Evolutionary conservation across 2,329 filamentous ascomycete species (phyloP).

Genomic region (Plenodomus lindquistii): DNA sequence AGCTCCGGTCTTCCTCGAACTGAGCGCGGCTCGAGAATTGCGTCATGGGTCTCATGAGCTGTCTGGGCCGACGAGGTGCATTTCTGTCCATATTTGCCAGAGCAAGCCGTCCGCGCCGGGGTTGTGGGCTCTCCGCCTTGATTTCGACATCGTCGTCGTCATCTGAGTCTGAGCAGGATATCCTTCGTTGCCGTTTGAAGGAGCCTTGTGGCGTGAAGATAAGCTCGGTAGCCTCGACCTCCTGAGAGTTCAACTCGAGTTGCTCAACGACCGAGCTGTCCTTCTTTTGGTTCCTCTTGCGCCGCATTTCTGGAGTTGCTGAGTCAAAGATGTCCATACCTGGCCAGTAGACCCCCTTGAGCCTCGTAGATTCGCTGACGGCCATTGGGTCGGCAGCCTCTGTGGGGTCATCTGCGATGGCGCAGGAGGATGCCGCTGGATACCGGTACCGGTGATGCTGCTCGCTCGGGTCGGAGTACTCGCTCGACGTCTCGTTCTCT

Average conservation of each 20-base stretch:
- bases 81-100: conserved; percentile 41
- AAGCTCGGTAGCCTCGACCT: conserved; percentile 66
- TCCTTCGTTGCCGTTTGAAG: conserved; percentile 49
- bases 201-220: conserved; percentile 59
- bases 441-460: conserved; percentile 27
- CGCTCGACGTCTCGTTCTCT: conserved; percentile 44
- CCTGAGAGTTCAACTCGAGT: conserved; percentile 66
- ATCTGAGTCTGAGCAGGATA: conserved; percentile 50
- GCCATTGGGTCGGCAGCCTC: conserved; percentile 29
- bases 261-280: conserved; percentile 69
- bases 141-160: conserved; percentile 44
- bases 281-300: conserved; percentile 79
- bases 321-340: conserved; percentile 84
- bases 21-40: conserved; percentile 23
- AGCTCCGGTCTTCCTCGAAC: conserved; percentile 39
- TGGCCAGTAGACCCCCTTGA: conserved; percentile 75
- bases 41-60: conserved; percentile 24
- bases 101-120: conserved; percentile 27
- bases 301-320: conserved; percentile 71
- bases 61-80: conserved; percentile 35
- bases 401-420: conserved; percentile 35
- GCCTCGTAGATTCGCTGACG: conserved; percentile 50
- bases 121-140: conserved; percentile 41
- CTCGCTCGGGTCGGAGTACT: conserved; percentile 42
- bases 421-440: conserved; percentile 30